A percentile compares a stretch with the other conserved stretches of the same genome.
These are phyloP conservation scores for Paramecium biaurelia DNA, from an alignment of 73 alveolate genomes.

Conservation along the genomic window DNA sequence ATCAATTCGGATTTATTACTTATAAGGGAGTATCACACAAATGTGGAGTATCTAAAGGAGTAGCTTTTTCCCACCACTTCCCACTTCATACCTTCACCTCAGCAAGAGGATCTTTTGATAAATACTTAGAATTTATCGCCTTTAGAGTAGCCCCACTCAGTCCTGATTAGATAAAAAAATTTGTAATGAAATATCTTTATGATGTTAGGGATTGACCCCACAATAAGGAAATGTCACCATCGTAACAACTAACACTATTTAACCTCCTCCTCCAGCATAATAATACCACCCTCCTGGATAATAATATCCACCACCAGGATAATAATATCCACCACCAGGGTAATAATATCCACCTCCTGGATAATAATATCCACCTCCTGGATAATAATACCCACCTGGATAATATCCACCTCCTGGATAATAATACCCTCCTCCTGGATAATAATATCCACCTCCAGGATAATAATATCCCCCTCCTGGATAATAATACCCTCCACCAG, in stretches of 20 bases:
- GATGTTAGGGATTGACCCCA: neutral
- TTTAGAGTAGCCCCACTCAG: neutral
- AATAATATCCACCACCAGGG: slow-evolving; percentile 8
- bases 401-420: neutral
- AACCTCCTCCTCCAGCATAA: neutral
- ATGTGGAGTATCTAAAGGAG: slow-evolving; percentile 17
- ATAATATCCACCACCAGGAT: slow-evolving; percentile 22
- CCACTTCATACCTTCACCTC: slow-evolving; percentile 12
- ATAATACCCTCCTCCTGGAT: neutral
- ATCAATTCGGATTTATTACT: slow-evolving; percentile 13
- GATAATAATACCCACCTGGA: neutral
- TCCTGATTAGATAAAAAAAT: neutral
- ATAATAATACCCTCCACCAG: slow-evolving; percentile 13
- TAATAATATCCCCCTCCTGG: neutral
- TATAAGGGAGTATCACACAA: neutral
- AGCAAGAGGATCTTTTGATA: slow-evolving; percentile 48
- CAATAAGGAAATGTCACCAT: neutral
- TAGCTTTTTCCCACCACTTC: neutral
- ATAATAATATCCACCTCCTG: neutral
- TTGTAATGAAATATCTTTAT: neutral
- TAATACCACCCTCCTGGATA: neutral
- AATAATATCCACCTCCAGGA: neutral
- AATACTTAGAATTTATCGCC: slow-evolving; percentile 23
- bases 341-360: neutral
- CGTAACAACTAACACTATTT: neutral